Base-by-base conservation (phyloP, 176 grass and related monocot species). In the Stipa capillata region DNA sequence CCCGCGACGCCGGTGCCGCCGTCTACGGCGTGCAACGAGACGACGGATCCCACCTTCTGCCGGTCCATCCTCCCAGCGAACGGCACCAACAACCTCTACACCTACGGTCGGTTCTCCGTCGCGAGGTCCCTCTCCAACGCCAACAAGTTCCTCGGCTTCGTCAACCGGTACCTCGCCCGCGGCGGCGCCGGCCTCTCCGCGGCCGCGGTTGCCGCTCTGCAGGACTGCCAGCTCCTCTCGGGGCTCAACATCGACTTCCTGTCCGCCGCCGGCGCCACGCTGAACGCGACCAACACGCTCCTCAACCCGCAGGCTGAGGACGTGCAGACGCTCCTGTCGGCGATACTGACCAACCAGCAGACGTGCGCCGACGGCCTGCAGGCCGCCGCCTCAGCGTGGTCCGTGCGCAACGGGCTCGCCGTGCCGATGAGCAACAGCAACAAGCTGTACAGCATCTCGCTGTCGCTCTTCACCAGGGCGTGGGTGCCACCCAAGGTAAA, bases 291-390 rank as follows among this genome's bases (percentile, higher is more conserved):
- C 14, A 91, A 43, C 60, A 58, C 49, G 20, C 95, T 98, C 16
- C 79, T 98, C 10, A 87, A 98, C 85, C 89, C 80, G 13, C 95
- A 98, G 81, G 33, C 92, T 6, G 95, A 98, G 78, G 39, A 83
- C 65, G 80, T 92, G 31, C 92, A 92, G 65, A 94, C 95, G 42
- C 83, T 93, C 52, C 87, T 98, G 42, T 94, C 95, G 8, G 95
- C 92, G 12, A 89, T 98, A 79, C 45, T 98, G 27, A 98, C 95
- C 62, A 98, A 98, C 85, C 95, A 98, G 84, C 95, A 94, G 84
- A 98, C 95, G 8, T 98, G 95, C 68, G 76, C 84, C 82, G 95
- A 98, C 57, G 92, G 95, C 20, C 82, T 98, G 9, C 89, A 94
- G 79, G 92, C 65, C 28, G 75, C 95, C 14, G 83, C 87, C 20